These are phyloP conservation scores for Metschnikowia anglica DNA, from an alignment of 805 yeast species.

Conservation along the genomic window DNA sequence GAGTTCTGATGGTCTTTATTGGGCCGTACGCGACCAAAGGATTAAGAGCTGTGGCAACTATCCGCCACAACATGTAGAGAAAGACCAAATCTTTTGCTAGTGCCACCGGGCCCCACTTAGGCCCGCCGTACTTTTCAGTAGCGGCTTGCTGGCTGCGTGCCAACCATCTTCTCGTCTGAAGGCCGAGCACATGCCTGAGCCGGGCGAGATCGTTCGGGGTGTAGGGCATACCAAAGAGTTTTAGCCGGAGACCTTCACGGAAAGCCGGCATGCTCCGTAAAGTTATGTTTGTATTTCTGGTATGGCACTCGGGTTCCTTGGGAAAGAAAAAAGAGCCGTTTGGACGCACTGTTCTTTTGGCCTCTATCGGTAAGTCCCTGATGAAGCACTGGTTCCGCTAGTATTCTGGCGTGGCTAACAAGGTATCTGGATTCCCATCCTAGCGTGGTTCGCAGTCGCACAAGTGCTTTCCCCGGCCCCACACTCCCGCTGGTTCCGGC, in stretches of 20 bases:
- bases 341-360: no score
- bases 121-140: conserved; percentile 2
- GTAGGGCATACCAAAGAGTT: conserved; percentile 26
- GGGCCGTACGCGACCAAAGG: conserved; percentile 17
- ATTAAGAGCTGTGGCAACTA: conserved; percentile 9
- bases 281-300: not conserved
- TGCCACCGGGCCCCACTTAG: conserved; percentile 13
- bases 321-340: not conserved
- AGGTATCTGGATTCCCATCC: no score
- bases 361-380: no score
- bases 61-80: conserved; percentile 16
- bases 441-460: no score
- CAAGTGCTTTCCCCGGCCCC: no score
- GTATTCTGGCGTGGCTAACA: no score
- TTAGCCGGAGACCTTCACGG: conserved; percentile 10
- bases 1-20: conserved; percentile 2
- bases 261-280: not conserved
- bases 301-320: not conserved
- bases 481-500: no score
- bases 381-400: no score
- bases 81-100: conserved; percentile 26
- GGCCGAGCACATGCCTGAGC: conserved; percentile 13
- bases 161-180: conserved; percentile 2
- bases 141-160: not conserved
- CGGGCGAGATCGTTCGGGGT: conserved; percentile 23